Evolutionary conservation across 495 filamentous ascomycete genomes (phyloP).

Genomic region (Aspergillus indologenus): DNA sequence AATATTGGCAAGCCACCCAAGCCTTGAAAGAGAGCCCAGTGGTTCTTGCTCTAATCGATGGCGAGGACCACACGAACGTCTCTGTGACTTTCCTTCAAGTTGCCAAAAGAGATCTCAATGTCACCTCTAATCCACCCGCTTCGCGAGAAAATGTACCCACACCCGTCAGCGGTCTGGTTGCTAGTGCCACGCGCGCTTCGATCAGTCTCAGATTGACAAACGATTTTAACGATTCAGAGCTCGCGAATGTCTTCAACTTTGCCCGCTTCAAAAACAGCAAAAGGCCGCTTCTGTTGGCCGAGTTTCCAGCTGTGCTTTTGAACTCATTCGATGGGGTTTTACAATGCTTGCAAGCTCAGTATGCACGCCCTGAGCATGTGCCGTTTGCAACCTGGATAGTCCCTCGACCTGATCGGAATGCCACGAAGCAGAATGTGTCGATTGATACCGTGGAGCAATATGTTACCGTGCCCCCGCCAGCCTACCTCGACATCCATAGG

Average conservation of each 20-base stretch:
- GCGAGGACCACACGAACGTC: conserved; percentile 3
- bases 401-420: not conserved
- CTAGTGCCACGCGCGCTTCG: conserved; percentile 7
- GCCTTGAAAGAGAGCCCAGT: conserved; percentile 5
- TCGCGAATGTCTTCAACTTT: conserved; percentile 2
- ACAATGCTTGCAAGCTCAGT: conserved; percentile 52
- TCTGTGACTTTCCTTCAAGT: conserved; percentile 10
- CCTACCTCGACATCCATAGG: not conserved
- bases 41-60: conserved; percentile 14
- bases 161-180: conserved; percentile 5
- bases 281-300: conserved; percentile 44
- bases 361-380: conserved; percentile 23
- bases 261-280: not conserved
- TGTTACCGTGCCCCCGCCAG: not conserved
- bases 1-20: conserved; percentile 11
- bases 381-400: conserved; percentile 13
- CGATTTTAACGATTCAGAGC: not conserved
- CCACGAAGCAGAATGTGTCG: too few species aligned
- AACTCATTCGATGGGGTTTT: conserved; percentile 58
- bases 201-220: conserved; percentile 3
- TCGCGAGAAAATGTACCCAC: not conserved
- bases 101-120: conserved; percentile 6
- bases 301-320: conserved; percentile 62
- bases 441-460: not conserved
- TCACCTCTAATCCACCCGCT: not conserved